Evolutionary conservation across 2,329 filamentous ascomycete species (phyloP), one percentile per base, ranked within the genome.

Genomic region (Dothideomycetidae sp.): DNA sequence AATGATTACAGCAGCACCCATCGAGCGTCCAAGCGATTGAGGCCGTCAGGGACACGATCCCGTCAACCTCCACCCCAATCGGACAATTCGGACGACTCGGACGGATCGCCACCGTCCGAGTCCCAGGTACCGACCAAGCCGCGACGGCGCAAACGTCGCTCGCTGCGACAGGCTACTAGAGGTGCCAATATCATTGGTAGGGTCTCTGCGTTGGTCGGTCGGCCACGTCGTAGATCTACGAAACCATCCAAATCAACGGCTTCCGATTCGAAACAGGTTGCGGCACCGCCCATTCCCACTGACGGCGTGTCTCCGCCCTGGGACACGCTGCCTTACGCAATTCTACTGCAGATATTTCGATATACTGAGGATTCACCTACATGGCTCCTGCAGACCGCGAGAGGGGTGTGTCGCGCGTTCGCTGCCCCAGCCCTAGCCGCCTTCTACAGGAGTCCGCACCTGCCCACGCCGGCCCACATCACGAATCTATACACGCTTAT

Each of bases 381-480:
- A 5, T 58, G 56, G 56, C 44, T 58, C 5, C 37, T 57, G 30
- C 48, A 48, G 29, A 40, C 53, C 7, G 53, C 56, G 11, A 44
- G 50, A 10, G 51, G 44, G 5, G 37, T 45, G 4, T 58, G 56
- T 45, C 51, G 51, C 14, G 48, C 51, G 12, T 56, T 59, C 40
- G 47, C 50, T 3, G 41, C 50, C 21, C 53, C 56, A 11, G 55
- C 56, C 7, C 44, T 59, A n/a, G 55, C 58, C 31, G 53, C 54
- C 9, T 55, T 50, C 39, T 58, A 58, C 39, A 42, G 48, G 13
- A 45, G 48, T 21, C 56, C 56, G 13, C 41, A 46, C 1, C 42
- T 57, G 15, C 42, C 48, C 17, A 49, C 46, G n/a, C 46, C 47
- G 7, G 35, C 48, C 12, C 44, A 54, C 15, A 48, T 54, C 10